Base-by-base conservation (phyloP, 1,139 yeast genomes). In the Wickerhamomyces sp. region DNA sequence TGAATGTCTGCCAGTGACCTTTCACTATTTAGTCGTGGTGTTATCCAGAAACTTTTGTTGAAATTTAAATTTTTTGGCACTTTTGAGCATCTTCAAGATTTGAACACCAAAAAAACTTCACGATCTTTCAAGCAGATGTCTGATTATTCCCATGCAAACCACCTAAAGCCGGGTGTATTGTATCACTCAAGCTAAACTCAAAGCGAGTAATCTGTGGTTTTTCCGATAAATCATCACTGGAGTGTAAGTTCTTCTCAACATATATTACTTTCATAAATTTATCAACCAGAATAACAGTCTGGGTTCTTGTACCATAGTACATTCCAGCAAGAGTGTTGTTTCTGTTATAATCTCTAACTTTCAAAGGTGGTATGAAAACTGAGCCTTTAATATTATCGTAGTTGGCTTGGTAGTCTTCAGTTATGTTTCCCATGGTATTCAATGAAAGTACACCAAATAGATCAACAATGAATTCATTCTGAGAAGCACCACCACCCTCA, bases 251-350 rank as follows among this genome's bases (percentile, higher is more conserved):
- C 40, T 57, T 57, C 46, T 70, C 75, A 2, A 65, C 43, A 48
- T 69, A 69, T 9, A 59, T 58, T 14, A 68, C 44, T n/a, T 55
- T 50, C 6, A 56, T 54, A 11, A 39, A 15, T 36, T 48, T 51
- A 42, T 57, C 61, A 30, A 88, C 72, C 23, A 89, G 59, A 7
- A 91, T 72, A 1, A 90, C 77, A 0, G 96, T 89, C 59, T 90
- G 96, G 0, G 97, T 88, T 45, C 98, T 68, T 0, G 99, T 93
- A 0, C 97, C 98, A 58, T 91, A 93, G 56, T 72, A 79, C 29
- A 67, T 64, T 0, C 87, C 86, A 14, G 64, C 63, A 2, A 65
- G 55, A 13, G 52, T 43, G 10, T 67, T 60, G 4, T 63, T 60
- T 4, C 68, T 68, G 52, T 71, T 67, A n/a, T 61, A 44, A 11